phyloP scores from a whole-genome alignment of 192 early-diverging fungal species.

The Coemansia sp. region DNA sequence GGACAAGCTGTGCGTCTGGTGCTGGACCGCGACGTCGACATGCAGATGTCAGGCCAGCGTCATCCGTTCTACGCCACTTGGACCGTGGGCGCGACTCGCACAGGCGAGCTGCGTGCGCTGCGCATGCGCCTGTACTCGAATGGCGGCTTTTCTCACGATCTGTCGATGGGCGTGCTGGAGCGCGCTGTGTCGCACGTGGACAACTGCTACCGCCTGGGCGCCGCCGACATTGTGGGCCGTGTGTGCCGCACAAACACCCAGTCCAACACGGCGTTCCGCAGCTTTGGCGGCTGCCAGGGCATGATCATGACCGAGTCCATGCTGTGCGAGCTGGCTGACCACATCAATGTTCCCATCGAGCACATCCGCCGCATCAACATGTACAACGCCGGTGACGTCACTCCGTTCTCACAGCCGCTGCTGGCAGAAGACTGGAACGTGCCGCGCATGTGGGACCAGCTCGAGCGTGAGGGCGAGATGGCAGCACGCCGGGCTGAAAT shows the following conservation, averaged over 20 bases:
- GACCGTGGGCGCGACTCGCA: slow-evolving; percentile 66
- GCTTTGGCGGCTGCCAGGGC: slow-evolving; percentile 84
- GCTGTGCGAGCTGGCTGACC: slow-evolving; percentile 76
- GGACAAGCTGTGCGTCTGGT: slow-evolving; percentile 68
- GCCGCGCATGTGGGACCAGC: slow-evolving; percentile 65
- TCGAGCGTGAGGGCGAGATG: slow-evolving; percentile 57
- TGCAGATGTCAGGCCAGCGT: slow-evolving; percentile 67
- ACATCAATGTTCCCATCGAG: slow-evolving; percentile 60
- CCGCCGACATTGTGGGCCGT: slow-evolving; percentile 62
- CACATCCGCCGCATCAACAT: slow-evolving; percentile 66
- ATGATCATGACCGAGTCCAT: slow-evolving; percentile 78
- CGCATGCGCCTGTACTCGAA: slow-evolving; percentile 61
- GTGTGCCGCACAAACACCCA: slow-evolving; percentile 80
- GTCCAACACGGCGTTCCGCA: slow-evolving; percentile 84
- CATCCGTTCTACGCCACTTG: slow-evolving; percentile 80
- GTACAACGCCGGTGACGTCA: slow-evolving; percentile 66
- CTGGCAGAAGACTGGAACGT: slow-evolving; percentile 65
- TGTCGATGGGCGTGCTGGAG: slow-evolving; percentile 68
- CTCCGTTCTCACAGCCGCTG: slow-evolving; percentile 68
- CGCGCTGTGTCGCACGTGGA: slow-evolving; percentile 72
- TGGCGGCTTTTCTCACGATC: slow-evolving; percentile 65
- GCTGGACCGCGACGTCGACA: slow-evolving; percentile 84
- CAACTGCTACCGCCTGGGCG: slow-evolving; percentile 76
- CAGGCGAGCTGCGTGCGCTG: slow-evolving; percentile 65
- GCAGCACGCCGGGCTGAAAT: slow-evolving; percentile 55